Evolutionary conservation across 331 rosid genomes (phyloP), one percentile per base, ranked within the genome.

Genomic region (Pyracantha coccinea): DNA sequence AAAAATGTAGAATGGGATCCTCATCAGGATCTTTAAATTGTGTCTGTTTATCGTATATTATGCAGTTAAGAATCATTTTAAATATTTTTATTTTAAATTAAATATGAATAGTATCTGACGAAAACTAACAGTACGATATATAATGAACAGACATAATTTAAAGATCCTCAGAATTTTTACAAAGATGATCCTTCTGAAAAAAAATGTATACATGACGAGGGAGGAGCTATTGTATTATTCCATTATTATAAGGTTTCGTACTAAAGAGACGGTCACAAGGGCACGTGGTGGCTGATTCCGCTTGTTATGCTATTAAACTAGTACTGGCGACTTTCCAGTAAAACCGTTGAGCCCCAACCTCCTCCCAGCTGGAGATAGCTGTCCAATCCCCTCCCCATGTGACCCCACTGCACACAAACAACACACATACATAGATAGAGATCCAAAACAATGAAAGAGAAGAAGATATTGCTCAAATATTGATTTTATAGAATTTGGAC

Each of bases 201-300:
- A n/a, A n/a, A n/a, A n/a, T n/a, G n/a, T 33, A 38, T 10, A 38
- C 2, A 9, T 8, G 14, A 38, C 17, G 52, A 13, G 52, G 52
- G 52, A 44, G 35, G 9, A 33, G 71, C 60, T 38, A 38, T 38
- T 38, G 45, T 38, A 38, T 38, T 64, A 79, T 68, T 80, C 52
- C 13, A 44, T 44, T 44, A 80, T 73, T 25, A 78, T 65, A 83
- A 80, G 84, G 1, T 50, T 47, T 55, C 78, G 44, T 76, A 78
- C 85, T 83, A 83, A 75, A 86, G 81, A 59, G 85, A 78, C 53
- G 92, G 88, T 70, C 82, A 79, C 86, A 79, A 84, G 77, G 88
- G 89, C 97, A 92, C 93, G 93, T 92, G 99, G 94, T 81, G 90
- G 90, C 78, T 69, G 93, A 85, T 87, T 90, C 86, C 87, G 78